Evolutionary conservation across 148 eudicot species (phyloP), one percentile per base, ranked within the genome.

Genomic region (Euryodendron excelsum): DNA sequence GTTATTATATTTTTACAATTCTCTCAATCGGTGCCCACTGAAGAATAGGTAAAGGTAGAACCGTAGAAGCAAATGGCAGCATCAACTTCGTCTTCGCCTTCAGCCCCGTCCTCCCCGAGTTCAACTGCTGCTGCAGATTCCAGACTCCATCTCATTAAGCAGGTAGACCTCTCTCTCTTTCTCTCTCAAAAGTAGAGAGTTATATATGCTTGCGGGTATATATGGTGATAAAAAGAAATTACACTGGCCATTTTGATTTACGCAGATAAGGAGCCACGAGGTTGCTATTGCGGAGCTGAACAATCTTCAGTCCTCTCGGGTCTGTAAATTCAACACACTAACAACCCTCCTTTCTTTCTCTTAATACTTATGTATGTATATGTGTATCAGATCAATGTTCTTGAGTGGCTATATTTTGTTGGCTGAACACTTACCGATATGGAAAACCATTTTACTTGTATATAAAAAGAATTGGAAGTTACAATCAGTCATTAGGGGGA

Each of bases 281-380:
- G 93, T 93, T 74, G 93, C 96, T 33, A 82, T 93, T 67, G 93
- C 86, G 3, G 98, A 93, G 85, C 94, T 93, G 80, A 84, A 78
- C 36, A 65, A 52, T 73, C 89, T 93, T 66, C 79, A 90, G 44
- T 80, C 96, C 15, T 82, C 96, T 55, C 75, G 88, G 86, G 96
- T 91, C 74, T 12, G 69, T 55, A 30, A 34, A 37, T 37, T 47
- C 44, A 27, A 31, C 44, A 0, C 41, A 21, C 41, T 64, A 12
- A 15, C 28, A 33, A 13, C 6, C 21, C 3, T 14, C 41, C 20
- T 34, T 58, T 15, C 12, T 66, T 41, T 45, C 8, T 64, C 61
- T 77, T 15, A 0, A 13, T 15, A 11, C 0, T 1, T 27, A 21
- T 63, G 44, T 64, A n/a, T 64, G 13, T 31, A 10, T 21, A 30